phyloP scores from a whole-genome alignment of 345 rosid genomes.

The Eucalyptus curtisii region DNA sequence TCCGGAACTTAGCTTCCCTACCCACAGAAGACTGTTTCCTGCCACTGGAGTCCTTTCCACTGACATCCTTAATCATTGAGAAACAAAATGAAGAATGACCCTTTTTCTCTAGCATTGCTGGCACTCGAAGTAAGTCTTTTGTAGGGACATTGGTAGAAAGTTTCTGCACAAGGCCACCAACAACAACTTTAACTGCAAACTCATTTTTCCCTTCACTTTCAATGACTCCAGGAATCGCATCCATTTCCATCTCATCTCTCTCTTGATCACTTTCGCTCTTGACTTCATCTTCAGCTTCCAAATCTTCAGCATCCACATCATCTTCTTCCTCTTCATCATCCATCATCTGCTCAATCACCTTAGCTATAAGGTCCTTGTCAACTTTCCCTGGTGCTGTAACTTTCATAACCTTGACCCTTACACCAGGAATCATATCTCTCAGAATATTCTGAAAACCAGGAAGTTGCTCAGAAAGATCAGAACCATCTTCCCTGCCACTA shows the following conservation, averaged over 20 bases:
- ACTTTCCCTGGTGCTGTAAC: slow-evolving; percentile 63
- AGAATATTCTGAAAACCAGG: slow-evolving; percentile 66
- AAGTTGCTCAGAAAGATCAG: slow-evolving; percentile 62
- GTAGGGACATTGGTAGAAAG: slow-evolving; percentile 34
- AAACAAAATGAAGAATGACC: slow-evolving; percentile 52
- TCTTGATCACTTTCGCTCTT: slow-evolving; percentile 46
- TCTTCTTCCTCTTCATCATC: slow-evolving; percentile 73
- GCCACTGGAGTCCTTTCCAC: slow-evolving; percentile 24
- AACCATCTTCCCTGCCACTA: slow-evolving; percentile 48
- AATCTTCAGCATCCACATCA: slow-evolving; percentile 45
- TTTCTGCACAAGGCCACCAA: slow-evolving; percentile 56
- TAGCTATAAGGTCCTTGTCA: slow-evolving; percentile 76
- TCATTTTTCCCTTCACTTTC: slow-evolving; percentile 47
- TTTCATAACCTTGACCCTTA: slow-evolving; percentile 78
- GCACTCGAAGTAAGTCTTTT: slow-evolving; percentile 54
- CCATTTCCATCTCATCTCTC: slow-evolving; percentile 37
- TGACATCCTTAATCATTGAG: slow-evolving; percentile 52
- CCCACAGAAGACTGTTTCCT: slow-evolving; percentile 28
- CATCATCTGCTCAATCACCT: slow-evolving; percentile 71
- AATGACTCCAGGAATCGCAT: slow-evolving; percentile 29
- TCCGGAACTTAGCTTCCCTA: slow-evolving; percentile 44
- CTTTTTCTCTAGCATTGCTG: slow-evolving; percentile 61
- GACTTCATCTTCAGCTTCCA: slow-evolving; percentile 43
- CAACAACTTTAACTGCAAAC: slow-evolving; percentile 69
- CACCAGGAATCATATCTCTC: slow-evolving; percentile 84